These are phyloP conservation scores for Durotheca rogersii DNA, from an alignment of 495 filamentous ascomycete species.

Conservation along the genomic window DNA sequence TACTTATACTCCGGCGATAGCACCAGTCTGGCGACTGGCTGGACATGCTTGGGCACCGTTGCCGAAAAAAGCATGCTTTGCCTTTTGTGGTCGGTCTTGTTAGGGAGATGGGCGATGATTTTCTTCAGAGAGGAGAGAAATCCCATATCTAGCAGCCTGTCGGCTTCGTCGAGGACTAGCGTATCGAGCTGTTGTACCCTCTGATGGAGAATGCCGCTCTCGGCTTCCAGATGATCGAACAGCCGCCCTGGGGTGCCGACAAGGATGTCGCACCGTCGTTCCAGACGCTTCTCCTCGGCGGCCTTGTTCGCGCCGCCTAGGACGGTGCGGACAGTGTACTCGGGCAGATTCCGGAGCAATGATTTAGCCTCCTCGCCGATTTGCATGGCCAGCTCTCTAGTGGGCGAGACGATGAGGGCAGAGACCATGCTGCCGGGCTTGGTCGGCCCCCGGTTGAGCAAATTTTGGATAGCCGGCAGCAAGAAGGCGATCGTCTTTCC, in stretches of 20 bases:
- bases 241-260: constrained; percentile 66
- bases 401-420: constrained; percentile 65
- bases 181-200: constrained; percentile 49
- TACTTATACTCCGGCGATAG: constrained; percentile 56
- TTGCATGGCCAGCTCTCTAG: constrained; percentile 65
- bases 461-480: constrained; percentile 63
- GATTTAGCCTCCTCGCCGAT: constrained; percentile 56
- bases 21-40: constrained; percentile 60
- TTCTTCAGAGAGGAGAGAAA: constrained; percentile 59
- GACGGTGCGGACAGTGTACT: constrained; percentile 37
- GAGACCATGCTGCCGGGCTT: constrained; percentile 44
- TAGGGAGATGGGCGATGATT: constrained; percentile 58
- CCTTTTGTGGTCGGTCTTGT: constrained; percentile 53
- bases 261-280: constrained; percentile 50
- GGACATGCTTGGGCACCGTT: constrained; percentile 63
- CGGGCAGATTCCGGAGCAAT: constrained; percentile 35
- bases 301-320: constrained; percentile 46
- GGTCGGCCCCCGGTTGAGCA: constrained; percentile 45
- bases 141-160: constrained; percentile 65
- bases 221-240: constrained; percentile 50
- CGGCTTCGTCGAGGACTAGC: constrained; percentile 66
- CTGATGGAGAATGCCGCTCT: not conserved
- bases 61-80: constrained; percentile 75
- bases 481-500: constrained; percentile 70
- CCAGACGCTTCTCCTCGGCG: constrained; percentile 37